Evolutionary conservation across 257 asterid genomes (phyloP).

Genomic region (Leonotis leonurus): DNA sequence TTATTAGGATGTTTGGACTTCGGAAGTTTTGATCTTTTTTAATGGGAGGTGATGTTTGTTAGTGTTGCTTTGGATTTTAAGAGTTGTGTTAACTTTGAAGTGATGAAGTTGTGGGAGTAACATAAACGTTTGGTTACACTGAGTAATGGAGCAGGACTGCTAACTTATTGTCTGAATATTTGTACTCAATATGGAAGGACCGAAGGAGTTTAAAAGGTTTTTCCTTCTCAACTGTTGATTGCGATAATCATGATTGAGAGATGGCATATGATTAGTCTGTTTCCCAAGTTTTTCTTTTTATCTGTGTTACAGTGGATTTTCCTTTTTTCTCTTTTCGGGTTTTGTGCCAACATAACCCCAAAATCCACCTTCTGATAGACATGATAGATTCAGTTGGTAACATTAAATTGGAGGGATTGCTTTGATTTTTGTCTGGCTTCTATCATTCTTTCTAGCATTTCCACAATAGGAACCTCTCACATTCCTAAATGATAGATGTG

Average conservation of each 20-base stretch:
- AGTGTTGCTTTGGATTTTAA: constrained; percentile 1
- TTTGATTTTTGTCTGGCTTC: background rate
- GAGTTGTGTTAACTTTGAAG: no score
- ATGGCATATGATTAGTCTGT: background rate
- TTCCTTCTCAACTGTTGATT: background rate
- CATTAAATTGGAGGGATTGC: constrained; percentile 4
- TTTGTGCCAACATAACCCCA: background rate
- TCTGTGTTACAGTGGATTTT: background rate
- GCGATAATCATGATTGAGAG: constrained; percentile 1
- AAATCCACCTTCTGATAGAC: background rate
- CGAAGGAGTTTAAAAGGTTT: background rate
- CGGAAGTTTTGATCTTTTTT: background rate
- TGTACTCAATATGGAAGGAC: no score
- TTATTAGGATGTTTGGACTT: no score
- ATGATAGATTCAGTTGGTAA: background rate
- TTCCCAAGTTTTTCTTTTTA: background rate
- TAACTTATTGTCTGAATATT: no score
- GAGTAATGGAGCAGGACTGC: no score
- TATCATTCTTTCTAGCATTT: no score
- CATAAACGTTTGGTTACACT: no score
- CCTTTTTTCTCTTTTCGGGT: background rate
- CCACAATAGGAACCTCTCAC: no score
- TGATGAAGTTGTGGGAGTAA: no score
- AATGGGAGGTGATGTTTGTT: background rate
- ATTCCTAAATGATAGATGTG: background rate